These are phyloP conservation scores for Candida orba DNA, from an alignment of 805 yeast species.

Conservation along the genomic window DNA sequence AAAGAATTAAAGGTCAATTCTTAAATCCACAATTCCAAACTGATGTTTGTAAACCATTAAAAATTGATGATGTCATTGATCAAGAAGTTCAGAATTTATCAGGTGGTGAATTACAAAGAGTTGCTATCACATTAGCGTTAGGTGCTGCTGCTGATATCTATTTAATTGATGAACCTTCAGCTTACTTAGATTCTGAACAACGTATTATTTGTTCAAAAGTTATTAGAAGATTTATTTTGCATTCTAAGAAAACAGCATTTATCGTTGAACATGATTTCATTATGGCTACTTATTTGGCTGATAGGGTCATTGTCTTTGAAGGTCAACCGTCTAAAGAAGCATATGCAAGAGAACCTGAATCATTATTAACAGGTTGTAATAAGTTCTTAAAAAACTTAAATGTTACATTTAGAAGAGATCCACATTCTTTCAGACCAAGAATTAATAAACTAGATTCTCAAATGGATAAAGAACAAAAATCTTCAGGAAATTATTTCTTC, in stretches of 20 bases:
- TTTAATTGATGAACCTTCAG: constrained; percentile 97
- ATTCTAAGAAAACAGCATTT: constrained; percentile 97
- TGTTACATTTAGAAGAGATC: constrained; percentile 99
- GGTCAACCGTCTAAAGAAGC: constrained; percentile 89
- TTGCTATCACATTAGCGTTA: constrained; percentile 89
- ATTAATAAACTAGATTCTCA: constrained; percentile 96
- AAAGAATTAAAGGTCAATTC: constrained; percentile 91
- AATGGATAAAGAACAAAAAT: constrained; percentile 97
- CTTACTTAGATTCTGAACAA: constrained; percentile 98
- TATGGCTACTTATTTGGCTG: constrained; percentile 99
- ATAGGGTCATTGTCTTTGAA: constrained; percentile 96
- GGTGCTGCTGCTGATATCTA: constrained; percentile 96
- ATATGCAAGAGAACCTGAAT: constrained; percentile 81
- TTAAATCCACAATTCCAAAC: constrained; percentile 97
- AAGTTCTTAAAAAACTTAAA: constrained; percentile 92
- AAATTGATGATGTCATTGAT: constrained; percentile 88
- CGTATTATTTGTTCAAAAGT: constrained; percentile 99
- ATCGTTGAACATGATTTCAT: constrained; percentile 99
- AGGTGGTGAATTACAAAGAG: constrained; percentile 99
- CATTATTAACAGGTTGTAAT: constrained; percentile 95
- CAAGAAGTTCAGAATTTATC: constrained; percentile 96
- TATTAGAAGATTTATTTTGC: constrained; percentile 92
- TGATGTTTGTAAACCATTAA: constrained; percentile 93
- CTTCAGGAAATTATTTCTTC: constrained; percentile 91
- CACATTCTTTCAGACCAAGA: constrained; percentile 97